A percentile compares a stretch with the other conserved stretches of the same genome.
These are phyloP conservation scores for Hapsidospora chrysogenum DNA, from an alignment of 495 filamentous ascomycete genomes.

Conservation along the genomic window DNA sequence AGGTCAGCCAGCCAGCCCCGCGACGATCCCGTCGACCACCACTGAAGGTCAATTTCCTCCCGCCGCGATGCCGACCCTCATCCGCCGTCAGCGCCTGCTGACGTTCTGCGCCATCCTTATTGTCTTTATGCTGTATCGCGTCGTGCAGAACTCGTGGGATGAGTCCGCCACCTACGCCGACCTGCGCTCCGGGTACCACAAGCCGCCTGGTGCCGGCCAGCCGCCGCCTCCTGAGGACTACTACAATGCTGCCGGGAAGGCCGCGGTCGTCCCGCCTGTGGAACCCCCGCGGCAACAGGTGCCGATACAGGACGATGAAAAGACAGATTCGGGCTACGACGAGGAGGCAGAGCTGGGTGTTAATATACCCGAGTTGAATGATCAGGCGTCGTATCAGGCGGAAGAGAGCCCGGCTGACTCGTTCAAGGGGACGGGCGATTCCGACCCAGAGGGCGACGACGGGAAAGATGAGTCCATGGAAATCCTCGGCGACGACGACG, in stretches of 20 bases:
- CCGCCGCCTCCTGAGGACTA: neutral
- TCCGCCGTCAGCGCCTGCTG: constrained; percentile 62
- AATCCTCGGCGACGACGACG: constrained; percentile 3
- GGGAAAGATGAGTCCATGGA: neutral
- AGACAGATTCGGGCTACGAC: constrained; percentile 1
- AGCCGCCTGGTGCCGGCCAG: neutral
- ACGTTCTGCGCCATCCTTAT: constrained; percentile 51
- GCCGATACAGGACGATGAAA: constrained; percentile 9
- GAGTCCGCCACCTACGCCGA: constrained; percentile 14
- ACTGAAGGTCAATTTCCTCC: too few relatives aligned
- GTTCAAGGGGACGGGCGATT: neutral
- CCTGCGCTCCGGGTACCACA: constrained; percentile 6
- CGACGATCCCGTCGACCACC: too few relatives aligned
- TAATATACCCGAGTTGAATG: constrained; percentile 21
- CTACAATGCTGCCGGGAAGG: constrained; percentile 6
- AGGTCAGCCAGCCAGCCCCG: too few relatives aligned
- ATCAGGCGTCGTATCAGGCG: constrained; percentile 4
- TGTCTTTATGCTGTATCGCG: constrained; percentile 49
- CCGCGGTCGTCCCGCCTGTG: too few relatives aligned
- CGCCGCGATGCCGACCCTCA: too few relatives aligned
- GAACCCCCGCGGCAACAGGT: too few relatives aligned
- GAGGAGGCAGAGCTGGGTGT: constrained; percentile 8
- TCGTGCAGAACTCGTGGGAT: constrained; percentile 33
- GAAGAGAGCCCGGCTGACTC: neutral
- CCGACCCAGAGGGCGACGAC: neutral